Conservation (phyloP, 1,139 yeast species). For the Geotrichum histeridarum region DNA sequence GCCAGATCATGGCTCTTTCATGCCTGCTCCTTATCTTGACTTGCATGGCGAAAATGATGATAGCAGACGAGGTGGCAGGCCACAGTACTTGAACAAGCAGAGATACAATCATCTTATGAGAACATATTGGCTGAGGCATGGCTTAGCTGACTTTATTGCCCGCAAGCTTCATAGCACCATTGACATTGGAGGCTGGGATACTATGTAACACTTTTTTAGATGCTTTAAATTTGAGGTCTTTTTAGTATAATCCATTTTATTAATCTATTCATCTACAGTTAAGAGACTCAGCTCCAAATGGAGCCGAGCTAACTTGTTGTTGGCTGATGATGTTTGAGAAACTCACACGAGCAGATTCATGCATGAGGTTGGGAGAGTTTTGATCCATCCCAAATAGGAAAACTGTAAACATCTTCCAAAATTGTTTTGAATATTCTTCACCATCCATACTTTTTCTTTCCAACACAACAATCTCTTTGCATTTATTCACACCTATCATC, state of each 20-base stretch:
- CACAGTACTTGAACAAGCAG: conserved; percentile 57
- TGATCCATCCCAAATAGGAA: neutral
- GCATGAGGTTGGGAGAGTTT: too few relatives aligned
- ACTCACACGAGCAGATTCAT: neutral
- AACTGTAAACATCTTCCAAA: neutral
- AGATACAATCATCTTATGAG: conserved; percentile 66
- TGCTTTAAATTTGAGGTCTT: neutral
- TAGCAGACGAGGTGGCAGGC: conserved; percentile 51
- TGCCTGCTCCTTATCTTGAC: conserved; percentile 79
- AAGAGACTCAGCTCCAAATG: neutral
- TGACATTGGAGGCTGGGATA: conserved; percentile 41
- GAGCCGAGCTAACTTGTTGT: neutral
- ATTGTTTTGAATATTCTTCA: neutral
- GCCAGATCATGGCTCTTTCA: conserved; percentile 69
- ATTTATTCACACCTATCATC: neutral
- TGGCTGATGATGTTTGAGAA: neutral
- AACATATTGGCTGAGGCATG: conserved; percentile 73
- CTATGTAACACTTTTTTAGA: neutral
- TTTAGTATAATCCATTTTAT: too few relatives aligned
- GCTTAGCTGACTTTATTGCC: conserved; percentile 69
- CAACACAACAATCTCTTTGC: neutral
- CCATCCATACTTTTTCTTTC: too few relatives aligned
- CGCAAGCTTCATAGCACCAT: conserved; percentile 69
- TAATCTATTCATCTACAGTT: neutral
- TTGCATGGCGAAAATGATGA: conserved; percentile 84